Evolutionary conservation across 2,329 filamentous ascomycete species (phyloP), one percentile per base, ranked within the genome.

Genomic region (Chrysoporthe deuterocubensis): DNA sequence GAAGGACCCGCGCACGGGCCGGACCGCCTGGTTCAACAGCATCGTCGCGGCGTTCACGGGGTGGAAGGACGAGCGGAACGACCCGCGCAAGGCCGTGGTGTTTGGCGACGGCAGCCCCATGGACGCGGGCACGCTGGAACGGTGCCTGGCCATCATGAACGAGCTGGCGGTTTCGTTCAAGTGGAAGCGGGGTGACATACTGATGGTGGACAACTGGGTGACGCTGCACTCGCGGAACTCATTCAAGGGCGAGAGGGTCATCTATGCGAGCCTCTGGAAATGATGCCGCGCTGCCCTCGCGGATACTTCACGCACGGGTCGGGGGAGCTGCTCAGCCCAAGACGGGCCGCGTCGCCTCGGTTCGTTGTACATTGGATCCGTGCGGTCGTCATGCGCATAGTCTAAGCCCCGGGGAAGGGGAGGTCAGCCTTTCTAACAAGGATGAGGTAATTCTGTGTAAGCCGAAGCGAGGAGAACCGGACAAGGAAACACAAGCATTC

Each of bases 211-310:
- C 18, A 68, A 69, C 7, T 68, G 68, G 66, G 59, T 63, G 1
- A 68, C 66, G 11, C 26, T 69, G 5, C 68, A 69, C 37, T 68
- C 68, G 18, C 65, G 68, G 34, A 69, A 69, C 8, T 63, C 68
- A 1, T 69, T 69, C 46, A 26, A 54, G 44, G 68, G 68, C 8
- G 65, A 65, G 40, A 67, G 68, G 18, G 13, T 67, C 18, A 50
- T 69, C 44, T 69, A 69, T 60, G 68, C 68, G n/a, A 69, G 65
- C 48, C 37, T 69, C 11, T 69, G 68, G 68, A 66, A 68, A 48
- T 69, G 21, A 61, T 21, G 21, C 18, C 13, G 7, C 37, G 26
- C 11, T 26, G 21, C 16, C 46, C 46, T 50, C 40, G 46, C 7
- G n/a, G 46, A 50, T 40, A 40, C 37, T 9, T 18, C 46, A 50